Evolutionary conservation across 805 yeast species (phyloP).

Genomic region (Candida taoyuanica): DNA sequence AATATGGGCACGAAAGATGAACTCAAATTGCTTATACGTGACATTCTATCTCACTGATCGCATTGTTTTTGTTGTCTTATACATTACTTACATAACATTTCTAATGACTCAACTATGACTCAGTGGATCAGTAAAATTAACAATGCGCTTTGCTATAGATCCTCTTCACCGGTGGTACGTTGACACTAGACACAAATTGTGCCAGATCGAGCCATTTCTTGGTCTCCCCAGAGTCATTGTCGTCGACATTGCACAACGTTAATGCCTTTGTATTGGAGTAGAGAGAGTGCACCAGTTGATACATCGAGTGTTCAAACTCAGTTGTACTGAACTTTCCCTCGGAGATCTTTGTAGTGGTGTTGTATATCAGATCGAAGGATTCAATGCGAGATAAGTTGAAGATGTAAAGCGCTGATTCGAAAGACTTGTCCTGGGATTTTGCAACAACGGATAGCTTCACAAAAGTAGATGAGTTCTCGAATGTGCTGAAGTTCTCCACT

Average conservation of each 20-base stretch:
- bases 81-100: no score
- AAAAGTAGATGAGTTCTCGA: conserved; percentile 9
- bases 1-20: conserved; percentile 63
- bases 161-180: conserved; percentile 17
- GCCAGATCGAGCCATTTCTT: conserved; percentile 18
- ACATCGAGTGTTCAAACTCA: conserved; percentile 19
- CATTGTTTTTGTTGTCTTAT: no score
- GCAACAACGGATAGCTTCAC: conserved; percentile 12
- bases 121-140: no score
- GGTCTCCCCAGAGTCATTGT: conserved; percentile 16
- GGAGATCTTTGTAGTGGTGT: conserved; percentile 10
- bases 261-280: conserved; percentile 34
- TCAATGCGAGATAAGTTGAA: conserved; percentile 13
- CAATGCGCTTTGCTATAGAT: conserved; percentile 9
- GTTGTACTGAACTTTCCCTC: conserved; percentile 11
- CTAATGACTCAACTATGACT: no score
- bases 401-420: conserved; percentile 12
- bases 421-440: conserved; percentile 5
- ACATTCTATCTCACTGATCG: conserved; percentile 33
- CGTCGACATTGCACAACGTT: conserved; percentile 29
- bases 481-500: not conserved
- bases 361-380: conserved; percentile 11
- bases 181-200: conserved; percentile 6
- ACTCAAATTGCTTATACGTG: conserved; percentile 66
- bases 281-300: conserved; percentile 21